Conservation (phyloP, 1,139 yeast genomes). For the Geotrichum australiense region DNA sequence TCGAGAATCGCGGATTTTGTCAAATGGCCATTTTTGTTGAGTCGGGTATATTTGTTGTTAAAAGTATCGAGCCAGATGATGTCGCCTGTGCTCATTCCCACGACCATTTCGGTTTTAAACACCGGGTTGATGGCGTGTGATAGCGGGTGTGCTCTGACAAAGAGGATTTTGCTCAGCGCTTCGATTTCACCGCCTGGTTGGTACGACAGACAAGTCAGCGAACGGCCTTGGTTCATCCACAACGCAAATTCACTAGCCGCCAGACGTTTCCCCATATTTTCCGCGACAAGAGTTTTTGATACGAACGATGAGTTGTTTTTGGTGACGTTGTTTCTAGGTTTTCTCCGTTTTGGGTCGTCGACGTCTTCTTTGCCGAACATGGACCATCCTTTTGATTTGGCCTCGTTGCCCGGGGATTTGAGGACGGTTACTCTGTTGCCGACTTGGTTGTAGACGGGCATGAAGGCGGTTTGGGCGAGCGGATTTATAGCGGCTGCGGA, state of each 20-base stretch:
- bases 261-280: slow-evolving; percentile 31
- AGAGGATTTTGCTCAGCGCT: slow-evolving; percentile 36
- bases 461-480: slow-evolving; percentile 31
- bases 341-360: slow-evolving; percentile 21
- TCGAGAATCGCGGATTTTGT: slow-evolving; percentile 35
- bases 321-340: slow-evolving; percentile 32
- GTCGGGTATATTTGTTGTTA: slow-evolving; percentile 42
- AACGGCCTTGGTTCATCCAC: slow-evolving; percentile 35
- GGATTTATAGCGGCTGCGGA: slow-evolving; percentile 32
- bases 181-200: slow-evolving; percentile 27
- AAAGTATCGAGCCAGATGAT: slow-evolving; percentile 47
- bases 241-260: slow-evolving; percentile 22
- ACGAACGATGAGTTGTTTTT: slow-evolving; percentile 38
- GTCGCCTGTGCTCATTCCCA: slow-evolving; percentile 50
- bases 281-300: slow-evolving; percentile 35
- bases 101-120: slow-evolving; percentile 36
- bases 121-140: slow-evolving; percentile 35
- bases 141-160: slow-evolving; percentile 37
- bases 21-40: slow-evolving; percentile 43
- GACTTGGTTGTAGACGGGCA: slow-evolving; percentile 27
- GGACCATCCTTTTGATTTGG: no score
- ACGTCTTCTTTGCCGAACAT: not conserved
- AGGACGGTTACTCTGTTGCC: slow-evolving; percentile 25
- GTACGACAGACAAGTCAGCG: slow-evolving; percentile 31
- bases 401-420: not conserved